Conservation (phyloP, 441 rosid species). For the Adansonia rubrostipa region DNA sequence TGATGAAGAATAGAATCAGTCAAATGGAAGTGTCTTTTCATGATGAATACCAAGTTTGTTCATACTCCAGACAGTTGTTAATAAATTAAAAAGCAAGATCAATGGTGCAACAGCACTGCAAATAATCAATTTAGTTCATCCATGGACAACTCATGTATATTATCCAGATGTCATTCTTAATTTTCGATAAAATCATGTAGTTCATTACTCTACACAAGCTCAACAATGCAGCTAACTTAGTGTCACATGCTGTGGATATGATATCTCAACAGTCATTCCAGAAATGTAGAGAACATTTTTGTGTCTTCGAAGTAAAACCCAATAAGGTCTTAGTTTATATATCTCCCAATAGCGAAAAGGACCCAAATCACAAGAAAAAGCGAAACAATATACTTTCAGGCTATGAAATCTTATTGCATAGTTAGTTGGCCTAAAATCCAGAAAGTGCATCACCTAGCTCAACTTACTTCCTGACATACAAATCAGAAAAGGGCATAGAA, state of each 20-base stretch:
- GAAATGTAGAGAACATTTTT: neutral
- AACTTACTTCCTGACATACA: neutral
- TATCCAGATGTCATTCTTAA: neutral
- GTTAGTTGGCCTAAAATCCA: neutral
- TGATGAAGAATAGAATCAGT: neutral
- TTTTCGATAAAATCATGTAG: neutral
- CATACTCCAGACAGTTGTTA: neutral
- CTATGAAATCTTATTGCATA: neutral
- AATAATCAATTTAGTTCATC: neutral
- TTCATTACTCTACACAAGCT: neutral
- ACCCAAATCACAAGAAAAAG: constrained; percentile 1
- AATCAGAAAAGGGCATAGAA: neutral
- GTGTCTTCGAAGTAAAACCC: neutral
- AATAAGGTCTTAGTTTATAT: neutral
- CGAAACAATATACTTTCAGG: neutral
- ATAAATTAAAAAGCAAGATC: neutral
- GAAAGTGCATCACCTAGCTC: neutral
- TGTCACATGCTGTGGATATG: neutral
- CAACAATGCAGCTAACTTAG: neutral
- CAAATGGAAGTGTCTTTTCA: neutral
- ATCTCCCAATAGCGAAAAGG: neutral
- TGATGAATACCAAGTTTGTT: neutral
- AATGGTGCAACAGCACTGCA: neutral
- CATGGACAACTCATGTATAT: neutral
- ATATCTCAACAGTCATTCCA: constrained; percentile 1